A percentile compares a stretch with the other conserved stretches of the same genome.
phyloP scores from a whole-genome alignment of 352 stramenopile genomes.

The Globisporangium carolinianum region DNA sequence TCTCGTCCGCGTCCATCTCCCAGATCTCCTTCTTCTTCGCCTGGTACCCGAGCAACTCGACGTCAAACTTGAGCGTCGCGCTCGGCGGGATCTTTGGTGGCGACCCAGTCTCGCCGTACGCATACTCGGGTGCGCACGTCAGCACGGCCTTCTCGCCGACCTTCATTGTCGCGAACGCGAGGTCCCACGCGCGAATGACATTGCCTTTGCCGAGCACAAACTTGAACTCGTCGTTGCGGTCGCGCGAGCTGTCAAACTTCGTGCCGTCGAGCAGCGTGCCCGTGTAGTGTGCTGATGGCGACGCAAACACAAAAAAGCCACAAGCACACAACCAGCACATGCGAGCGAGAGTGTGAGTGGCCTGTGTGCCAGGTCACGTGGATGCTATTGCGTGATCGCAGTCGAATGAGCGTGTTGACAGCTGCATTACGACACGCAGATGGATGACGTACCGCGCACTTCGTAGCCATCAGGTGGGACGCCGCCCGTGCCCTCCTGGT shows the following conservation, averaged over 20 bases:
- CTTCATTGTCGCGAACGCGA: conserved; percentile 92
- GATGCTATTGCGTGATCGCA: neutral
- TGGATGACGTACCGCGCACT: conserved; percentile 38
- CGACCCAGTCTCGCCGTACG: conserved; percentile 87
- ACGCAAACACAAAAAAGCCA: neutral
- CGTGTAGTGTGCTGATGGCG: conserved; percentile 89
- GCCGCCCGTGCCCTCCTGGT: conserved; percentile 84
- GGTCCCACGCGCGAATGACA: conserved; percentile 87
- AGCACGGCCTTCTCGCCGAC: conserved; percentile 93
- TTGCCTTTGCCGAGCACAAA: conserved; percentile 86
- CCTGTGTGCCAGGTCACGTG: too few relatives aligned
- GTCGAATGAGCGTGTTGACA: neutral
- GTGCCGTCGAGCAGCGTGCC: conserved; percentile 91
- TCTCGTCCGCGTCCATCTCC: conserved; percentile 85
- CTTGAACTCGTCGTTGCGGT: conserved; percentile 84
- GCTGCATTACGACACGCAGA: neutral
- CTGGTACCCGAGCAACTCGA: conserved; percentile 92
- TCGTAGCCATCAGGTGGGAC: conserved; percentile 70
- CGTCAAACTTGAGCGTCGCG: conserved; percentile 93
- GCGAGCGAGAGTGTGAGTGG: too few relatives aligned
- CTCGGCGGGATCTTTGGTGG: conserved; percentile 94
- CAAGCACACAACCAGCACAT: too few relatives aligned
- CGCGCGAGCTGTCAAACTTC: conserved; percentile 93
- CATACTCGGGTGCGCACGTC: conserved; percentile 90
- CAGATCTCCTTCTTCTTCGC: conserved; percentile 94